phyloP scores from a whole-genome alignment of 2,329 filamentous ascomycete genomes.

The Hawksworthiomyces lignivorus region DNA sequence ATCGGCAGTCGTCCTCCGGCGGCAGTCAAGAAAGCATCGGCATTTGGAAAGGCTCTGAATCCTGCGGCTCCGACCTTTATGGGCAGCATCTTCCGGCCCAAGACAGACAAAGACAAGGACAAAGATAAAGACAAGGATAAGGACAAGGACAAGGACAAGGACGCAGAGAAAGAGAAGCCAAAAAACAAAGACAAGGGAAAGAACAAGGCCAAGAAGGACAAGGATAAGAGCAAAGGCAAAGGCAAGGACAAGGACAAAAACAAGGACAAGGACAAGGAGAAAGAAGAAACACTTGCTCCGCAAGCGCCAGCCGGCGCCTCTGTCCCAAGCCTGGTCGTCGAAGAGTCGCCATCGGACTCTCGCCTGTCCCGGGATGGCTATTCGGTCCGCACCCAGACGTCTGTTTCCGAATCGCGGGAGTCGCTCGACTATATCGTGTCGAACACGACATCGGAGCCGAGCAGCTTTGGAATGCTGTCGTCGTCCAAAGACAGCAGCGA shows the following conservation, averaged over 20 bases:
- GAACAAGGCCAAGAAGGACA: background rate
- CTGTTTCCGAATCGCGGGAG: slow-evolving; percentile 53
- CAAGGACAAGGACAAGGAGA: background rate
- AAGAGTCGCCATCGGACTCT: slow-evolving; percentile 41
- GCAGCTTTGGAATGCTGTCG: slow-evolving; percentile 32
- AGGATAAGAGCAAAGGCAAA: slow-evolving; percentile 30
- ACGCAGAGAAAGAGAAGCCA: slow-evolving; percentile 29
- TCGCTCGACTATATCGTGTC: slow-evolving; percentile 50
- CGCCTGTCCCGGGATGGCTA: slow-evolving; percentile 49
- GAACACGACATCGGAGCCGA: slow-evolving; percentile 48
- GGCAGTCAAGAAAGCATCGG: slow-evolving; percentile 31
- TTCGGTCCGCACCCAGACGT: slow-evolving; percentile 51
- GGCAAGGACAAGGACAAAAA: slow-evolving; percentile 25
- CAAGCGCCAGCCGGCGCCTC: slow-evolving; percentile 22
- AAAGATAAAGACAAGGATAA: slow-evolving; percentile 33
- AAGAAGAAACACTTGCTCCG: background rate
- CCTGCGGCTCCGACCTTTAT: slow-evolving; percentile 86
- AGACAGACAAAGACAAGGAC: slow-evolving; percentile 26
- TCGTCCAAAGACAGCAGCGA: slow-evolving; percentile 32
- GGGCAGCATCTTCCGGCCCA: slow-evolving; percentile 53
- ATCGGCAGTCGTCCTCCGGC: slow-evolving; percentile 70
- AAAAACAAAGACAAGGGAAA: slow-evolving; percentile 26
- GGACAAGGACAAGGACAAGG: slow-evolving; percentile 28
- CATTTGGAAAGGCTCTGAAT: slow-evolving; percentile 61
- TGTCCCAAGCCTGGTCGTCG: slow-evolving; percentile 32